Evolutionary conservation across 805 yeast species (phyloP).

Genomic region (Scheffersomyces coipomensis): DNA sequence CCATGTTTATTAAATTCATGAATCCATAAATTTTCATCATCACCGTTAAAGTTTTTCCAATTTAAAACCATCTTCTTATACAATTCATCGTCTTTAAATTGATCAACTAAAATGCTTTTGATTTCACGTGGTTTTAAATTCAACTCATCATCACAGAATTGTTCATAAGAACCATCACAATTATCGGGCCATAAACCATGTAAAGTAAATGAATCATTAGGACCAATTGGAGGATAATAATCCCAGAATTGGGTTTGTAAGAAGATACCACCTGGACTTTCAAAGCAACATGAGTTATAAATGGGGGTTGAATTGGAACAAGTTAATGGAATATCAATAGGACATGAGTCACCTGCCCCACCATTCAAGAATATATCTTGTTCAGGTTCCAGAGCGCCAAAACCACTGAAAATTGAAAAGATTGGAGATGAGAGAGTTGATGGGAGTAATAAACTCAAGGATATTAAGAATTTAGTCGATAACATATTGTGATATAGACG

Average conservation of each 20-base stretch:
- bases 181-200: constrained; percentile 48
- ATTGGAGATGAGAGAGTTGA: no score
- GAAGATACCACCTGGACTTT: constrained; percentile 71
- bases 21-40: constrained; percentile 73
- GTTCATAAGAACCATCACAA: constrained; percentile 80
- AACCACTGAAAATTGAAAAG: background rate
- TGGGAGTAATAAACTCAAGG: background rate
- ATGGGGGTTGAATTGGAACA: constrained; percentile 50
- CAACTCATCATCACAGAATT: constrained; percentile 68
- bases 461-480: background rate
- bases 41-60: constrained; percentile 76
- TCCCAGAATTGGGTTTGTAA: constrained; percentile 94
- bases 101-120: constrained; percentile 25
- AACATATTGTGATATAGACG: no score
- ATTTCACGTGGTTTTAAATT: constrained; percentile 50
- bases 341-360: constrained; percentile 41
- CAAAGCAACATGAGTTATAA: constrained; percentile 68
- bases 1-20: constrained; percentile 96
- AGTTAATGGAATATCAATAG: constrained; percentile 56
- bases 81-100: constrained; percentile 50
- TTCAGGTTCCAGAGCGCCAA: background rate
- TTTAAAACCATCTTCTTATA: constrained; percentile 52
- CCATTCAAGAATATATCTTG: background rate
- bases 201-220: constrained; percentile 34
- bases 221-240: constrained; percentile 52